These are phyloP conservation scores for Samsoniella hepiali DNA, from an alignment of 2,329 filamentous ascomycete species.

Conservation along the genomic window DNA sequence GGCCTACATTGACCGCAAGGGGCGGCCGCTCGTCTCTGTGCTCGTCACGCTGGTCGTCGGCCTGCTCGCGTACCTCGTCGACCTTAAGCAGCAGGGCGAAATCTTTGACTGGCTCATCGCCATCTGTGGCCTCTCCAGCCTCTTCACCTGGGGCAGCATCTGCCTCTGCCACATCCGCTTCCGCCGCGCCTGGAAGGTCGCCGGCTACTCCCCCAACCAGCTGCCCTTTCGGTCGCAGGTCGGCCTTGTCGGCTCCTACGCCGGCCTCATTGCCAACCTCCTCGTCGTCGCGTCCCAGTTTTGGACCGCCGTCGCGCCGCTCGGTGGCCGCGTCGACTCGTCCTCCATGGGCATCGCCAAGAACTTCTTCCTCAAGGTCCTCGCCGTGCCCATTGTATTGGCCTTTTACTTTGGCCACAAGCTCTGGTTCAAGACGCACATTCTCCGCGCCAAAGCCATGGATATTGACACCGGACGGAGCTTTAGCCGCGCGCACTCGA, in stretches of 20 bases:
- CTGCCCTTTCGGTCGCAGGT: constrained; percentile 71
- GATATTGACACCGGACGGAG: constrained; percentile 69
- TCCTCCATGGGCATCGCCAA: constrained; percentile 37
- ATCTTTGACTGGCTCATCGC: constrained; percentile 63
- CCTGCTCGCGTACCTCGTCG: constrained; percentile 42
- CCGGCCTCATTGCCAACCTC: constrained; percentile 67
- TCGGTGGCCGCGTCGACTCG: background rate
- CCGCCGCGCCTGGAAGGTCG: constrained; percentile 41
- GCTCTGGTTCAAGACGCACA: constrained; percentile 58
- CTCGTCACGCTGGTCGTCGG: constrained; percentile 41
- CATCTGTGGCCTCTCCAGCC: constrained; percentile 56
- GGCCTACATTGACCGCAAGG: constrained; percentile 48
- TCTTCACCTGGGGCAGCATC: constrained; percentile 70
- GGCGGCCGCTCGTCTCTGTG: constrained; percentile 46
- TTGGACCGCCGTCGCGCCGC: constrained; percentile 55
- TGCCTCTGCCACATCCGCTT: constrained; percentile 81
- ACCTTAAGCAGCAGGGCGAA: constrained; percentile 40
- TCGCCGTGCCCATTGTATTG: constrained; percentile 59
- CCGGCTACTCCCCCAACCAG: constrained; percentile 62
- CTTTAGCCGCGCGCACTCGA: constrained; percentile 26
- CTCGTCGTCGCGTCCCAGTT: constrained; percentile 73
- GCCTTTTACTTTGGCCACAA: constrained; percentile 67
- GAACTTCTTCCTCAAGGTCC: constrained; percentile 63
- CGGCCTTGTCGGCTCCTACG: constrained; percentile 70
- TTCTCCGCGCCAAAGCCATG: constrained; percentile 65